These are phyloP conservation scores for Psilocybe subaeruginosa DNA, from an alignment of 768 basidiomycete species.

Conservation along the genomic window DNA sequence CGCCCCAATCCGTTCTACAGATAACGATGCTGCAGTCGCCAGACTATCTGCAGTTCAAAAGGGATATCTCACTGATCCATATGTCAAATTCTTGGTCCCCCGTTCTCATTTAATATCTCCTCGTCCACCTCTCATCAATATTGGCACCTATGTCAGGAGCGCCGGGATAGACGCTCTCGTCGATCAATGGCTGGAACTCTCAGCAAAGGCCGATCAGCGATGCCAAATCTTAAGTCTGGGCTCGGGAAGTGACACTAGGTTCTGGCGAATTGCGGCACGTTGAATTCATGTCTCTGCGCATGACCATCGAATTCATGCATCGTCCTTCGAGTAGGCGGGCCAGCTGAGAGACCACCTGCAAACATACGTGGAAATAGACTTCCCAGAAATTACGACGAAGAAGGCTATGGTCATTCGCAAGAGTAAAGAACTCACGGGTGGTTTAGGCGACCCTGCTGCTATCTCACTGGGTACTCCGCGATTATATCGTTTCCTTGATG, in stretches of 20 bases:
- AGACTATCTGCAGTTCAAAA: constrained; percentile 83
- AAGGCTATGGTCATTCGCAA: constrained; percentile 84
- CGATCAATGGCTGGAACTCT: constrained; percentile 58
- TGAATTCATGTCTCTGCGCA: constrained; percentile 16
- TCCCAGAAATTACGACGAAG: constrained; percentile 79
- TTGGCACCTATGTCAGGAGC: constrained; percentile 90
- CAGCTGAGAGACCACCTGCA: constrained; percentile 48
- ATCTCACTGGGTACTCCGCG: constrained; percentile 42
- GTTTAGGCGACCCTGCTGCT: constrained; percentile 49
- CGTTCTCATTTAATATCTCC: constrained; percentile 62
- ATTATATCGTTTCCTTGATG: background rate
- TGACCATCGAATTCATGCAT: constrained; percentile 15
- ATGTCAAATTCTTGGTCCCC: constrained; percentile 66
- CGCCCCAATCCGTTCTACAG: constrained; percentile 72
- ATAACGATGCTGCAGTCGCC: constrained; percentile 83
- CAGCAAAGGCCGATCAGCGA: constrained; percentile 40
- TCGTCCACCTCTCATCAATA: constrained; percentile 89
- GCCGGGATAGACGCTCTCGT: constrained; percentile 80
- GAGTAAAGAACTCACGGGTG: constrained; percentile 54
- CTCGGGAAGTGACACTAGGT: constrained; percentile 94
- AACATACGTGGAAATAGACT: constrained; percentile 88
- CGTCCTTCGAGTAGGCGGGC: constrained; percentile 53
- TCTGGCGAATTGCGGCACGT: constrained; percentile 88
- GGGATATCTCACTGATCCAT: constrained; percentile 82
- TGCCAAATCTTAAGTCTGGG: constrained; percentile 95